Percentiles rank a stretch among this genome's conserved stretches.
Evolutionary conservation across 768 basidiomycete species (phyloP).

Genomic region (Mycena olivaceomarginata): DNA sequence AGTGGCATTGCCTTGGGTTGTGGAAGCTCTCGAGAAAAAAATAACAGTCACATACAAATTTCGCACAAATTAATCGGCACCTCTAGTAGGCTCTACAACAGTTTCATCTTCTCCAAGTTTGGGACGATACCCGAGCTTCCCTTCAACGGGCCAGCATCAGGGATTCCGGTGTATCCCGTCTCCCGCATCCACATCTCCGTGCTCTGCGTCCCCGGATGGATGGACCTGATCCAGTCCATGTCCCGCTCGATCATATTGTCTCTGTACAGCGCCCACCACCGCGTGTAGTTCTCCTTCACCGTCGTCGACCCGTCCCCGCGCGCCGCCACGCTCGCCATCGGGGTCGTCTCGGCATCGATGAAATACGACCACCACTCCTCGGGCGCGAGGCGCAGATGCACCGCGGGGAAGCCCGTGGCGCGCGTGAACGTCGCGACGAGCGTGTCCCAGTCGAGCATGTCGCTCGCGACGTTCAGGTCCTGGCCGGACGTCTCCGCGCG

Average conservation of each 20-base stretch:
- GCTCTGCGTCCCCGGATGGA: slow-evolving; percentile 55
- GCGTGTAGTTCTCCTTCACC: slow-evolving; percentile 62
- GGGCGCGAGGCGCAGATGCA: slow-evolving; percentile 54
- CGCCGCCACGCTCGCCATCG: slow-evolving; percentile 54
- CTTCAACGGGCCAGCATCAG: slow-evolving; percentile 23
- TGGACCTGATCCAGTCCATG: slow-evolving; percentile 63
- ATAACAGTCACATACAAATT: too few relatives aligned
- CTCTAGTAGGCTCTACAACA: slow-evolving; percentile 24
- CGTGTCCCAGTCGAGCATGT: slow-evolving; percentile 46
- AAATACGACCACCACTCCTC: slow-evolving; percentile 59
- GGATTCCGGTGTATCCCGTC: slow-evolving; percentile 32
- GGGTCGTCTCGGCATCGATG: slow-evolving; percentile 49
- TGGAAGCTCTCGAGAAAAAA: too few relatives aligned
- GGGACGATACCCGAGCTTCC: slow-evolving; percentile 26
- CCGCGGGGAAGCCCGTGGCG: slow-evolving; percentile 60
- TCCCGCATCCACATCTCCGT: slow-evolving; percentile 40
- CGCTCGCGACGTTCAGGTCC: slow-evolving; percentile 51
- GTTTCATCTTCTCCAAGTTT: slow-evolving; percentile 32
- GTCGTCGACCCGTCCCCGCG: slow-evolving; percentile 56
- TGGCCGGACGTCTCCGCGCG: slow-evolving; percentile 46
- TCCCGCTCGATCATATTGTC: slow-evolving; percentile 66
- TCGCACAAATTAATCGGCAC: neutral
- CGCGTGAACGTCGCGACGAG: slow-evolving; percentile 57
- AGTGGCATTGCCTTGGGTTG: too few relatives aligned
- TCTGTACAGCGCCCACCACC: slow-evolving; percentile 64